Base-by-base conservation (phyloP, 2,329 filamentous ascomycete species). In the Trichophyton rubrum region DNA sequence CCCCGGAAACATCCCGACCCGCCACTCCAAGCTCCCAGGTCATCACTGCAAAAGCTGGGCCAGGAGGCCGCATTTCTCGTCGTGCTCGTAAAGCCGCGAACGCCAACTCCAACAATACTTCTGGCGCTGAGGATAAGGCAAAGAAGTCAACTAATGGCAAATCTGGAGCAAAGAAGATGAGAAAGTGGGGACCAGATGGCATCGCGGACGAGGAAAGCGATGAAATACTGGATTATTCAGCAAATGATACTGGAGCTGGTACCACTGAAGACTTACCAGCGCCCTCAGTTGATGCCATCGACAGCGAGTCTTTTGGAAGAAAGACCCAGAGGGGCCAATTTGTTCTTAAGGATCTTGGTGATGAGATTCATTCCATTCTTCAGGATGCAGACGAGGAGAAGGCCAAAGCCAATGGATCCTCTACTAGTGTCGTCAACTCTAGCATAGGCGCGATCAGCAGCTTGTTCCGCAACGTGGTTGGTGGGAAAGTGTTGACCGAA, bases 141-240 rank as follows among this genome's bases (percentile, higher is more conserved):
- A 85, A 84, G 68, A 89, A 85, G 73, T 78, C 66, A 70, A 78
- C 71, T 61, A 72, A 72, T 47, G 71, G 79, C 27, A 74, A 73
- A 59, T 84, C 83, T 65, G 74, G 79, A 11, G 79, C 77, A 7
- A 97, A 97, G 78, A 91, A 90, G 72, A 89, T 89, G 67, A 85
- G 93, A 64, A 90, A 88, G 70, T 99, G 93, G 93, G 89, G 91
- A 69, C 89, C 88, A 3, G 89, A 96, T 70, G 93, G 93, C 3
- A 78, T 87, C 66, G 90, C 89, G 5, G 89, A 91, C 65, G 92
- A 95, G 69, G 88, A 90, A 61, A 83, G 87, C 61, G 88, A 89
- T 62, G 80, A 86, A 15, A 84, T 89, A 62, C 80, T 99, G 38
- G 93, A 99, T 75, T 99, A 97, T 74, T 99, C 93, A n/a, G 82